phyloP scores from a whole-genome alignment of 1,284 basidiomycete species.

The Ceratobasidium sp. region DNA sequence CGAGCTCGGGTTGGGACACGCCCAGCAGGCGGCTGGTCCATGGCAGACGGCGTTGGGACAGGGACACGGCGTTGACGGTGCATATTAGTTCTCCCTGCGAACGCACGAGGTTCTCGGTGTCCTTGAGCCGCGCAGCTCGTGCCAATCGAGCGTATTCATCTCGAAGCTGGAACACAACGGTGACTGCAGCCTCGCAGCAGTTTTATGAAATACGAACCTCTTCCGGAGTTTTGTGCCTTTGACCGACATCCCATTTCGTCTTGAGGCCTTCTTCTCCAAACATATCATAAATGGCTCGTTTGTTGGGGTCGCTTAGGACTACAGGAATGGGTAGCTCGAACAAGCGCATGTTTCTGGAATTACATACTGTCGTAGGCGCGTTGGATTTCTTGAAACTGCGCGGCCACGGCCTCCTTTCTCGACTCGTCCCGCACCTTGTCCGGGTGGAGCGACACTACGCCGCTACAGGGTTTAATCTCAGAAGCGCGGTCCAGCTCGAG shows the following conservation, averaged over 20 bases:
- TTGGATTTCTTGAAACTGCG: conserved; percentile 77
- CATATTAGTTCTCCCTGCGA: conserved; percentile 61
- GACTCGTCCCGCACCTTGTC: conserved; percentile 78
- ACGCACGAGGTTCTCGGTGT: conserved; percentile 62
- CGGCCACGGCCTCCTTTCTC: conserved; percentile 68
- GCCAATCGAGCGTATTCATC: conserved; percentile 61
- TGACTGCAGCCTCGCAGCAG: background rate
- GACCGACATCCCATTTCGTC: conserved; percentile 54
- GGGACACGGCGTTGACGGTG: conserved; percentile 62
- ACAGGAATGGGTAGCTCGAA: conserved; percentile 45
- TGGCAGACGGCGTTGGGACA: conserved; percentile 55
- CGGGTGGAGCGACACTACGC: conserved; percentile 76
- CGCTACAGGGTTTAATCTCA: conserved; percentile 19
- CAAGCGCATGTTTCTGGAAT: background rate
- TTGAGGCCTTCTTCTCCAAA: conserved; percentile 71
- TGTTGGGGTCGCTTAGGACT: conserved; percentile 81
- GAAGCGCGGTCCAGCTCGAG: conserved; percentile 2
- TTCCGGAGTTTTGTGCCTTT: conserved; percentile 60
- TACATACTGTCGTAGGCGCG: conserved; percentile 77
- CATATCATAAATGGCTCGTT: conserved; percentile 80
- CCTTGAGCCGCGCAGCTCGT: conserved; percentile 58
- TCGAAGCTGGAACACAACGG: conserved; percentile 56
- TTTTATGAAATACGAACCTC: conserved; percentile 60
- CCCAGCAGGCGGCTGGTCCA: conserved; percentile 8
- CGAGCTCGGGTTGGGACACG: conserved; percentile 18